Percentiles rank a stretch among this genome's conserved stretches.
phyloP scores from a whole-genome alignment of 192 early-diverging fungal genomes.

The Rhizoclosmatium globosum region DNA sequence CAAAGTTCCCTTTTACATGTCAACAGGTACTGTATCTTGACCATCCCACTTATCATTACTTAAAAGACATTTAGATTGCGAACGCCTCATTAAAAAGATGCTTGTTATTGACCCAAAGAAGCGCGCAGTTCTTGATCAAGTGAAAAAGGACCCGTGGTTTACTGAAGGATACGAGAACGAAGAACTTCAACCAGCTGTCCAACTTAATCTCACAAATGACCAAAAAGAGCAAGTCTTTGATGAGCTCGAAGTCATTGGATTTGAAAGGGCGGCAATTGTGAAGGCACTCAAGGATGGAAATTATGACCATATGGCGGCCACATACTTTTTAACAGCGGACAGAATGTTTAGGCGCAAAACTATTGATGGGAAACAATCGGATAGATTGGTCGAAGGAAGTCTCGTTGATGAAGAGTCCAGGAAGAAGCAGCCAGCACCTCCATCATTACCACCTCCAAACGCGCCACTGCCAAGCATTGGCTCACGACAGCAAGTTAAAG shows the following conservation, averaged over 20 bases:
- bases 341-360: constrained; percentile 48
- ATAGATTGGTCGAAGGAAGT: constrained; percentile 39
- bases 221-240: constrained; percentile 55
- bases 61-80: constrained; percentile 56
- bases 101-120: constrained; percentile 64
- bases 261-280: constrained; percentile 52
- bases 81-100: constrained; percentile 64
- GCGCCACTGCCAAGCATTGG: constrained; percentile 16
- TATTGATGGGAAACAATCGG: constrained; percentile 29
- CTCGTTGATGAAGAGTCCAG: constrained; percentile 22
- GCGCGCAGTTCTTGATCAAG: constrained; percentile 59
- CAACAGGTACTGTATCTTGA: constrained; percentile 49
- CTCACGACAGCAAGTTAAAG: constrained; percentile 8
- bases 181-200: constrained; percentile 30
- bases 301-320: constrained; percentile 65
- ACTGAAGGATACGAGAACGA: constrained; percentile 62
- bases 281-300: constrained; percentile 58
- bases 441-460: neutral
- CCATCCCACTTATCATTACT: constrained; percentile 17
- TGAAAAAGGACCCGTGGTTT: constrained; percentile 65
- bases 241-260: constrained; percentile 65
- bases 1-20: constrained; percentile 70
- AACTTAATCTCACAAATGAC: constrained; percentile 49
- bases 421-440: neutral
- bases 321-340: constrained; percentile 66